Percentiles rank a stretch among this genome's conserved stretches.
phyloP scores from a whole-genome alignment of 495 filamentous ascomycete genomes.

The Hypoxylon trugodes region DNA sequence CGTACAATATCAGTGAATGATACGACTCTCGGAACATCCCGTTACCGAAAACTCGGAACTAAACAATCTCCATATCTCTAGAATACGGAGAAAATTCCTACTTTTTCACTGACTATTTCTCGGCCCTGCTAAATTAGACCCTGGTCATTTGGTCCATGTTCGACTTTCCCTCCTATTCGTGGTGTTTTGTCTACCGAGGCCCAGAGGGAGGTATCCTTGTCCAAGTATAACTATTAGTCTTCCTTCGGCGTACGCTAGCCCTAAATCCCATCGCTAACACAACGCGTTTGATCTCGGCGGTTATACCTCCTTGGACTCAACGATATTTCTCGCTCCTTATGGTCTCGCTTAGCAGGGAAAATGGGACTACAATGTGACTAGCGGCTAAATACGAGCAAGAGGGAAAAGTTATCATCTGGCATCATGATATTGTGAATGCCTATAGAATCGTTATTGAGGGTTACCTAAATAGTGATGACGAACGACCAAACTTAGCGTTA shows the following conservation, averaged over 20 bases:
- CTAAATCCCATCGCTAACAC: neutral
- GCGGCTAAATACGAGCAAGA: neutral
- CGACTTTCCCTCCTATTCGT: constrained; percentile 4
- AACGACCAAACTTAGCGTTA: too few relatives aligned
- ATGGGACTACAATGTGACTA: neutral
- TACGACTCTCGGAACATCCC: constrained; percentile 11
- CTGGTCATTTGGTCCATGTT: neutral
- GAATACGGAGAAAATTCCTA: neutral
- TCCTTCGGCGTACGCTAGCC: constrained; percentile 13
- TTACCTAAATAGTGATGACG: too few relatives aligned
- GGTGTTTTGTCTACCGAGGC: constrained; percentile 5
- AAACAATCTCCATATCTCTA: neutral
- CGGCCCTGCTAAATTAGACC: neutral
- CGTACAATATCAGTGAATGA: too few relatives aligned
- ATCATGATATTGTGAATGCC: too few relatives aligned
- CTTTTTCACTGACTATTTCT: neutral
- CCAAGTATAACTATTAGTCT: neutral
- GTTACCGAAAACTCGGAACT: constrained; percentile 35
- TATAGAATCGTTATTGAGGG: too few relatives aligned
- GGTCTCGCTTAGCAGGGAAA: neutral
- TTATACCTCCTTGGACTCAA: neutral
- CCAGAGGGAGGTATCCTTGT: constrained; percentile 6
- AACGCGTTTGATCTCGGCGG: constrained; percentile 9
- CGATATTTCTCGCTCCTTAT: neutral
- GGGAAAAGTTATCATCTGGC: neutral